Evolutionary conservation across 140 eudicot species (phyloP).

Genomic region (Senecio squalidus): DNA sequence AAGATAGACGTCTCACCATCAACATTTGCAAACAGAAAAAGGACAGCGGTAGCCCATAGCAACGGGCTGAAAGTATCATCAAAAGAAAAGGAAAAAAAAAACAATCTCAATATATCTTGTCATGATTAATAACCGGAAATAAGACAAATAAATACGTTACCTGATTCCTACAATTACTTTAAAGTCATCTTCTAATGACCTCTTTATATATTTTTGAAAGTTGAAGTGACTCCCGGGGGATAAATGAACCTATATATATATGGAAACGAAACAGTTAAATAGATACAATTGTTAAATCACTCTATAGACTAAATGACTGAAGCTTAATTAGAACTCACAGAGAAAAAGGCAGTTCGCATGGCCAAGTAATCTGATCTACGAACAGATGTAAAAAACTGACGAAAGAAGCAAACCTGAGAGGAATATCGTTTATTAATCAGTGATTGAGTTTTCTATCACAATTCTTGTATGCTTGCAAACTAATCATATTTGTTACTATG

Average conservation of each 20-base stretch:
- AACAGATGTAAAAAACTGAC: constrained; percentile 74
- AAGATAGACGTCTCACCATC: constrained; percentile 45
- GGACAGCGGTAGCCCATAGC: constrained; percentile 71
- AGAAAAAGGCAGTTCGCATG: constrained; percentile 79
- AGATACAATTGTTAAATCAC: not conserved
- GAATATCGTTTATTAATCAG: not conserved
- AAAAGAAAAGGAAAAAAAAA: not conserved
- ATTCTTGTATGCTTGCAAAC: not conserved
- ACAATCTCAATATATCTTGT: not conserved
- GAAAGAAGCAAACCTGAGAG: constrained; percentile 72
- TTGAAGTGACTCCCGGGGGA: constrained; percentile 74
- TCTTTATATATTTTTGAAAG: constrained; percentile 75
- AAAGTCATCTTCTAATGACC: constrained; percentile 79
- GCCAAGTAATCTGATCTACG: constrained; percentile 80
- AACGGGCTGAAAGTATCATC: constrained; percentile 45
- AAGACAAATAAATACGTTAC: constrained; percentile 31
- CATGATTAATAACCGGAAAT: no score
- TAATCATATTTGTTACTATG: not conserved
- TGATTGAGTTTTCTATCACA: not conserved
- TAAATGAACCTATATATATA: constrained; percentile 53
- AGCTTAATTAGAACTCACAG: constrained; percentile 41
- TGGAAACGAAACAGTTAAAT: constrained; percentile 6
- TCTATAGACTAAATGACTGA: not conserved
- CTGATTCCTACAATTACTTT: constrained; percentile 73
- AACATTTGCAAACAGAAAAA: constrained; percentile 64